A percentile compares a stretch with the other conserved stretches of the same genome.
phyloP scores from a whole-genome alignment of 768 basidiomycete genomes.

The Xerocomellus intermedius region DNA sequence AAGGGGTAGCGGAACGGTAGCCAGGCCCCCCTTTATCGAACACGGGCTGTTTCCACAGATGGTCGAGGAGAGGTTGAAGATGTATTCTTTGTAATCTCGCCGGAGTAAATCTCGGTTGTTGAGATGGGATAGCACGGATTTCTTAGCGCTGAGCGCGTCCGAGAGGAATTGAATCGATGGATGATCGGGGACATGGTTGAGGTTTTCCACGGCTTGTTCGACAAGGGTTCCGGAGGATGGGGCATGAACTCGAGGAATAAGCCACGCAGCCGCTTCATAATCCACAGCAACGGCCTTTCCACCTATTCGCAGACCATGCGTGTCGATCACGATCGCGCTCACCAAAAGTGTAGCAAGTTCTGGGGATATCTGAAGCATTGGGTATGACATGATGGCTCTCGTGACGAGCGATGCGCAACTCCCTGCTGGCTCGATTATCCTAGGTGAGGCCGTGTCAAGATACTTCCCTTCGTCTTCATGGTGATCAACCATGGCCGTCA shows the following conservation, averaged over 20 bases:
- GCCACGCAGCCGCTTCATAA: constrained; percentile 56
- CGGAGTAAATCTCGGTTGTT: constrained; percentile 75
- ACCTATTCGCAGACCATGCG: constrained; percentile 68
- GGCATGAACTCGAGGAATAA: constrained; percentile 58
- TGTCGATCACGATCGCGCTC: constrained; percentile 84
- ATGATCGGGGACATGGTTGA: constrained; percentile 36
- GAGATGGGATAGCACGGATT: constrained; percentile 66
- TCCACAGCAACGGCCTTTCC: constrained; percentile 77
- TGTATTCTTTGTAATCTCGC: constrained; percentile 95
- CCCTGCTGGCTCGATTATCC: constrained; percentile 68
- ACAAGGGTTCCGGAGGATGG: constrained; percentile 17
- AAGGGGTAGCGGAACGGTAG: constrained; percentile 76
- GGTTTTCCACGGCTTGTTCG: neutral
- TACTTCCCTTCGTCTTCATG: constrained; percentile 83
- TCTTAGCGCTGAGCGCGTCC: constrained; percentile 49
- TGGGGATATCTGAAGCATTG: constrained; percentile 36
- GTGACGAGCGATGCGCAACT: constrained; percentile 76
- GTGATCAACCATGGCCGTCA: constrained; percentile 85
- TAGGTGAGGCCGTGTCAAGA: constrained; percentile 56
- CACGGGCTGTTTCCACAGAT: constrained; percentile 24
- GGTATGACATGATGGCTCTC: constrained; percentile 25
- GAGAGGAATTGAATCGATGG: constrained; percentile 48
- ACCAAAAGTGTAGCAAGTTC: constrained; percentile 80
- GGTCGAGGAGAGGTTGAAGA: constrained; percentile 39
- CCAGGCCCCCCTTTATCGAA: constrained; percentile 66